Conservation (phyloP, 2,329 filamentous ascomycete species). For the Penicillium rolfsii region DNA sequence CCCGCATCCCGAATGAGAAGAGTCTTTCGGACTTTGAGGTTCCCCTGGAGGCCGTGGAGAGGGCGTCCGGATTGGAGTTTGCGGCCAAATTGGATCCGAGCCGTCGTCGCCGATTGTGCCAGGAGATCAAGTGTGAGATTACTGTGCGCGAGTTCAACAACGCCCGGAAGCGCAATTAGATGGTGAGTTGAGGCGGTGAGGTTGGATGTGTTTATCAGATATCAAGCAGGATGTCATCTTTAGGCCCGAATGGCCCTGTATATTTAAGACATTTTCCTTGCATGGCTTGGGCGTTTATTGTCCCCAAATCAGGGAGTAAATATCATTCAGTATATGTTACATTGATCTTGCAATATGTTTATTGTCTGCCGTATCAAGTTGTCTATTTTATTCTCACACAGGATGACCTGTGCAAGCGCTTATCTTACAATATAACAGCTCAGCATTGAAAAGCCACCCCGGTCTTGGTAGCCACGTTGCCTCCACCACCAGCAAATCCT, state of each 20-base stretch:
- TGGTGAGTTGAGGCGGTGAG: constrained; percentile 1
- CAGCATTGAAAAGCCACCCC: constrained; percentile 83
- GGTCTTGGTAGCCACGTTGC: constrained; percentile 76
- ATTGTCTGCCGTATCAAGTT: neutral
- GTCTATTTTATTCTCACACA: neutral
- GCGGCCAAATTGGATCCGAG: constrained; percentile 73
- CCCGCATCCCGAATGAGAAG: constrained; percentile 82
- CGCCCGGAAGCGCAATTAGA: constrained; percentile 52
- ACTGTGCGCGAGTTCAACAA: constrained; percentile 77
- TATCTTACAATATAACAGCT: constrained; percentile 17
- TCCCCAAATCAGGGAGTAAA: constrained; percentile 14
- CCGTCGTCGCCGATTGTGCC: constrained; percentile 77
- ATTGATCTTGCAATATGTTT: constrained; percentile 11
- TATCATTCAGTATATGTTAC: constrained; percentile 18
- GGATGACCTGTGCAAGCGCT: neutral
- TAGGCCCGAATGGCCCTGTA: constrained; percentile 21
- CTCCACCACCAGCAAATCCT: constrained; percentile 86
- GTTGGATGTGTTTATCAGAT: neutral
- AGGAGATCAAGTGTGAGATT: constrained; percentile 81
- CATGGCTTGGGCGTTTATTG: constrained; percentile 31
- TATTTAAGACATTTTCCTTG: constrained; percentile 29
- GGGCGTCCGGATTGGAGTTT: constrained; percentile 90
- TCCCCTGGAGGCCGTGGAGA: constrained; percentile 87
- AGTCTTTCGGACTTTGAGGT: constrained; percentile 92
- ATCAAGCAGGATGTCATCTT: neutral